Conservation (phyloP, 495 filamentous ascomycete species). For the Hyphodiscus hymeniophilus region DNA sequence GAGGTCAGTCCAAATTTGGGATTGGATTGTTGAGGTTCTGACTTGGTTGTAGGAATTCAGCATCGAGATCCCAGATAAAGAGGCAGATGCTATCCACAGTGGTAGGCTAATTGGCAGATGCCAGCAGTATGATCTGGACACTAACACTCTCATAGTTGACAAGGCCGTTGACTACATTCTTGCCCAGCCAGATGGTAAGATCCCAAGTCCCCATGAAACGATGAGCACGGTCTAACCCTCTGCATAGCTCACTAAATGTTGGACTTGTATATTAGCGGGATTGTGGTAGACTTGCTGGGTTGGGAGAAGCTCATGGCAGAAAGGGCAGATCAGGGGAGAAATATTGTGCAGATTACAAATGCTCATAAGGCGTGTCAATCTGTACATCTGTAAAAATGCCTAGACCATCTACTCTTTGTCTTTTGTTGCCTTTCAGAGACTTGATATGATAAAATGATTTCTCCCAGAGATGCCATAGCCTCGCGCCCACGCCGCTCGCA, state of each 20-base stretch:
- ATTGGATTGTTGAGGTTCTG: slow-evolving; percentile 1
- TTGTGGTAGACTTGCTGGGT: slow-evolving; percentile 2
- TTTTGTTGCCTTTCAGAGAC: background rate
- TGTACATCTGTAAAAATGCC: slow-evolving; percentile 23
- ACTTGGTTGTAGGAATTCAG: slow-evolving; percentile 77
- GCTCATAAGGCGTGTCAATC: slow-evolving; percentile 21
- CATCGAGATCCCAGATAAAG: slow-evolving; percentile 99
- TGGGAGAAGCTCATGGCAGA: slow-evolving; percentile 12
- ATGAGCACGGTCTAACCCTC: slow-evolving; percentile 8
- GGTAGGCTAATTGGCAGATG: slow-evolving; percentile 49
- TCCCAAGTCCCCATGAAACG: background rate
- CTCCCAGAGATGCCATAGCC: background rate
- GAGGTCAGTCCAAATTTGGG: slow-evolving; percentile 54
- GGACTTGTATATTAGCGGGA: slow-evolving; percentile 24
- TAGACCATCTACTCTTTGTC: slow-evolving; percentile 21
- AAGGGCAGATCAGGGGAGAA: slow-evolving; percentile 11
- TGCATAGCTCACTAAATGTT: slow-evolving; percentile 27
- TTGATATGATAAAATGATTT: background rate
- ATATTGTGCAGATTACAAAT: slow-evolving; percentile 18
- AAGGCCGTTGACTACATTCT: slow-evolving; percentile 94
- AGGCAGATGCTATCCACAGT: slow-evolving; percentile 93
- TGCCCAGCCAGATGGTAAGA: slow-evolving; percentile 73
- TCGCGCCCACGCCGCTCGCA: background rate
- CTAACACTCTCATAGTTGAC: slow-evolving; percentile 53
- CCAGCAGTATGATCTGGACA: background rate